Base-by-base conservation (phyloP, 345 rosid species). In the Carallia pectinifolia region DNA sequence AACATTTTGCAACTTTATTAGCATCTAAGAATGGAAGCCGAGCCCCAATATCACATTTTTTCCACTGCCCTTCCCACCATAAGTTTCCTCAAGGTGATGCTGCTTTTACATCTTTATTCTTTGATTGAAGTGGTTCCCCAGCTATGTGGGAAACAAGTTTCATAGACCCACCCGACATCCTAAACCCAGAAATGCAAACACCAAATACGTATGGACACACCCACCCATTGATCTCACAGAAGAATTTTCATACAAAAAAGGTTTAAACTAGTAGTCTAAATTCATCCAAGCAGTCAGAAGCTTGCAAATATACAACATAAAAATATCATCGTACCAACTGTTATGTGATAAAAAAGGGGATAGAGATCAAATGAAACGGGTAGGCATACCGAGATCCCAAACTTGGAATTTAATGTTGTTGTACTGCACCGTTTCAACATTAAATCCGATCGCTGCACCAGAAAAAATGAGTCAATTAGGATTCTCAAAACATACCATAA, bases 381-480 rank as follows among this genome's bases (percentile, higher is more conserved):
- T 18, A 29, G 27, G 59, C 87, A 5, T 84, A 88, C 89, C 94
- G 36, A 89, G 85, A 83, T 88, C 93, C 91, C 91, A 88, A 62
- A 74, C 99, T 79, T 95, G 99, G 66, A 95, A 95, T 75, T 90
- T 95, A 78, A 95, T 95, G 72, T 92, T 95, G 71, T 95, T 92
- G 81, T 92, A 87, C 83, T 90, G 96, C 33, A 95, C 93, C 5
- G 97, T 95, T 85, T 95, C 97, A 12, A 95, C 99, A 77, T 95
- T 95, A 67, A 95, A 95, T 64, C 99, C 99, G 79, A 95, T 95
- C 56, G 99, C 99, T 94, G 79, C 83, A 84, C 30, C 60, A 67
- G 5, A 70, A 23, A 7, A 50, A 55, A 40, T 8, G 6, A n/a
- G 58, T 58, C 72, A 54, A 38, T 68, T 36, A 70, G 6, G 4